Evolutionary conservation across 345 rosid species (phyloP).

Genomic region (Geranium rotundifolium): DNA sequence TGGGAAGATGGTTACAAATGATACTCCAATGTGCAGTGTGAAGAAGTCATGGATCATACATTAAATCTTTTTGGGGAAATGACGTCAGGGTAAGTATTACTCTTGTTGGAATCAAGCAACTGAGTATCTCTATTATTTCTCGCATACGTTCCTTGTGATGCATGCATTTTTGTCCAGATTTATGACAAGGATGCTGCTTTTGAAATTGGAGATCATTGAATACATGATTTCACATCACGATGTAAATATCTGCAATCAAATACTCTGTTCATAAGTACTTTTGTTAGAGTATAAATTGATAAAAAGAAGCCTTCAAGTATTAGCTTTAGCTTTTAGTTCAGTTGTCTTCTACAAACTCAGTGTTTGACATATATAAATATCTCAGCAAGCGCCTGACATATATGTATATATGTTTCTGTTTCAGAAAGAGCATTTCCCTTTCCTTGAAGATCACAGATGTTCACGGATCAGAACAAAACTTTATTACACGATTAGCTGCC

Average conservation of each 20-base stretch:
- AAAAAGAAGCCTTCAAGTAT: no score
- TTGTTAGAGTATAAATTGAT: no score
- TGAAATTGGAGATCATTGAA: conserved; percentile 79
- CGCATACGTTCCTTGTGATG: not conserved
- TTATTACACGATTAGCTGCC: conserved; percentile 89
- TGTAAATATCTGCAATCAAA: conserved; percentile 25
- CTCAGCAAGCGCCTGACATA: not conserved
- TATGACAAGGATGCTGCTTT: conserved; percentile 94
- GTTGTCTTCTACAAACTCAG: not conserved
- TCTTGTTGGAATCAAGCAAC: conserved; percentile 6
- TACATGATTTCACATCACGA: conserved; percentile 91
- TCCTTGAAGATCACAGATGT: conserved; percentile 80
- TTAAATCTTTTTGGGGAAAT: conserved; percentile 85
- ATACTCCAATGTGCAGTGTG: conserved; percentile 47
- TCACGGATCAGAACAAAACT: conserved; percentile 93
- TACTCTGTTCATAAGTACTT: conserved; percentile 5
- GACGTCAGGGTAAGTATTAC: conserved; percentile 67
- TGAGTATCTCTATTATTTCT: not conserved
- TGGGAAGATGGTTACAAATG: conserved; percentile 91
- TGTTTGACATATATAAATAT: conserved; percentile 1
- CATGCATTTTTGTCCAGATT: conserved; percentile 37
- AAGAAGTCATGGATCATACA: conserved; percentile 88
- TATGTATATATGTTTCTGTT: not conserved
- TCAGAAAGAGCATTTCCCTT: conserved; percentile 95
- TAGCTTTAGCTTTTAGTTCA: no score